Conservation (phyloP, 306 rosid species). For the Nissolia schottii region DNA sequence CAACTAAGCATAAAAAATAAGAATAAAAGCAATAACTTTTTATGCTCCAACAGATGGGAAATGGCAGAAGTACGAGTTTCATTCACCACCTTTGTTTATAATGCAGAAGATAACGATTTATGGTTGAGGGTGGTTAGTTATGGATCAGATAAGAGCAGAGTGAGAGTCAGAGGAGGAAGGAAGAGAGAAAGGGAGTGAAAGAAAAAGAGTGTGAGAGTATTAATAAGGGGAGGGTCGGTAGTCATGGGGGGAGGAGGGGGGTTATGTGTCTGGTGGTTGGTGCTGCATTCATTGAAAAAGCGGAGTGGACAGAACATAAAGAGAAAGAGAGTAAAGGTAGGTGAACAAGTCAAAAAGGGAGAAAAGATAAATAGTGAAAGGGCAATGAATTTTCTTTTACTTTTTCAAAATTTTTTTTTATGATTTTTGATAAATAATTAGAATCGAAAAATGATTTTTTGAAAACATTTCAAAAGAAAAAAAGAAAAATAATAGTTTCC, state of each 20-base stretch:
- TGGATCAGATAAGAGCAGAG: background rate
- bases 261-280: constrained; percentile 26
- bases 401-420: no score
- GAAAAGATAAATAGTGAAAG: background rate
- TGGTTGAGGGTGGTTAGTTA: no score
- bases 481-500: no score
- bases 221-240: constrained; percentile 18
- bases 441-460: no score
- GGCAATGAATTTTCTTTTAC: no score
- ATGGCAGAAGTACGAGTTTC: background rate
- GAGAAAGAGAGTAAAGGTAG: background rate
- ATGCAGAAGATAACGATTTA: background rate
- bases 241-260: no score
- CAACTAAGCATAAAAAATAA: background rate
- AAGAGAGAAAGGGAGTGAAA: background rate
- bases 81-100: constrained; percentile 26
- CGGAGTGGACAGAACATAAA: constrained; percentile 28
- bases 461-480: no score
- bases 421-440: no score
- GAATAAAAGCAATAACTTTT: background rate
- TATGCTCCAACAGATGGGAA: background rate
- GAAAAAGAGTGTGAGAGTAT: constrained; percentile 9
- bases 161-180: background rate
- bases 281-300: constrained; percentile 64
- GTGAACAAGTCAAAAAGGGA: constrained; percentile 15